Conservation (phyloP, 495 filamentous ascomycete genomes). For the Neurospora sp. region DNA sequence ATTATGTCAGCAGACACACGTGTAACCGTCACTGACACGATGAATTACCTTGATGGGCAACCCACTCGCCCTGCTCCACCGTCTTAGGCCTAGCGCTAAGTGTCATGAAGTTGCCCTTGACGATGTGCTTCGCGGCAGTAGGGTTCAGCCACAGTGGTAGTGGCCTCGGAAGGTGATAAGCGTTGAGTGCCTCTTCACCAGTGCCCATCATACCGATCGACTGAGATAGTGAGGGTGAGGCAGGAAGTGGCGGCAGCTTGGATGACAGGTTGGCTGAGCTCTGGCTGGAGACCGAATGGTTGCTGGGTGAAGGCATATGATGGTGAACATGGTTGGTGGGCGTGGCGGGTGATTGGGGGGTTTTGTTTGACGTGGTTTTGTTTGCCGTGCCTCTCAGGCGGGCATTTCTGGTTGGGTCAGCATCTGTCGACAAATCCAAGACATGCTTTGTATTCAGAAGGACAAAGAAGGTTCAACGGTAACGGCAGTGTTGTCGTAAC, state of each 20-base stretch:
- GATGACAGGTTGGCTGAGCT: constrained; percentile 38
- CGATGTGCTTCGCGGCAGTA: constrained; percentile 72
- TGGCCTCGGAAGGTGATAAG: constrained; percentile 41
- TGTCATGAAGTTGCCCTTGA: constrained; percentile 95
- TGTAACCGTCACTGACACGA: background rate
- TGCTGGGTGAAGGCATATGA: constrained; percentile 31
- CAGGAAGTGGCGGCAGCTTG: constrained; percentile 44
- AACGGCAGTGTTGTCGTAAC: background rate
- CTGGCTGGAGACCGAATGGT: constrained; percentile 34
- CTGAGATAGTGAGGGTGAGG: constrained; percentile 26
- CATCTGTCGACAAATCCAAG: constrained; percentile 12
- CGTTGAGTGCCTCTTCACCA: constrained; percentile 35
- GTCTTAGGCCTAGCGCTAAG: constrained; percentile 80
- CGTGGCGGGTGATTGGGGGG: constrained; percentile 25
- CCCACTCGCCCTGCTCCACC: constrained; percentile 85
- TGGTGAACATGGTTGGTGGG: constrained; percentile 19
- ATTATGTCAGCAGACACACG: background rate
- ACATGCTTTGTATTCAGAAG: background rate
- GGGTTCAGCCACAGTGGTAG: constrained; percentile 42
- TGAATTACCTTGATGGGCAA: constrained; percentile 78
- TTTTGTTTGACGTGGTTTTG: constrained; percentile 30
- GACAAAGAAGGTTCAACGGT: background rate
- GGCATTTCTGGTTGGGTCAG: constrained; percentile 32
- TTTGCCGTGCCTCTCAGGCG: constrained; percentile 34
- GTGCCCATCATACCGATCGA: constrained; percentile 19